phyloP scores from a whole-genome alignment of 2,329 filamentous ascomycete species.

The Rhynchosporium graminicola region DNA sequence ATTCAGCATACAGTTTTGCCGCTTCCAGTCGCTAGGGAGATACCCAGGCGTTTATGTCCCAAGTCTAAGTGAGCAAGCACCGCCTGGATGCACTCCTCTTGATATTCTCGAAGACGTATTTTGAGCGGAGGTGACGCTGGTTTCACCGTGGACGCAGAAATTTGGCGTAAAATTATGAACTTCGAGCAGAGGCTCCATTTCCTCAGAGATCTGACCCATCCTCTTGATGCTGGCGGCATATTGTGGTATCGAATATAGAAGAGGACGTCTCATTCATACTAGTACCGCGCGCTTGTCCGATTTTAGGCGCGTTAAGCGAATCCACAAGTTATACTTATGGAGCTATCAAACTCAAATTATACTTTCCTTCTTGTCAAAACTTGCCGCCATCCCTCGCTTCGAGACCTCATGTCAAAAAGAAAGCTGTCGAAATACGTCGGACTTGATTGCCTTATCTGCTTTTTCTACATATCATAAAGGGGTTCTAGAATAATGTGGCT shows the following conservation, averaged over 20 bases:
- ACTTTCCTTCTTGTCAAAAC: slow-evolving; percentile 3
- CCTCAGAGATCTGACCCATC: slow-evolving; percentile 26
- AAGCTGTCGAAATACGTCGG: no score
- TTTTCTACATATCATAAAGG: no score
- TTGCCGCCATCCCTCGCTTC: not conserved
- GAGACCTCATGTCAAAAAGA: not conserved
- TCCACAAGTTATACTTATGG: slow-evolving; percentile 12
- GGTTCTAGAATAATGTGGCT: slow-evolving; percentile 24
- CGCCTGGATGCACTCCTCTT: slow-evolving; percentile 87
- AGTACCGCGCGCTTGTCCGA: not conserved
- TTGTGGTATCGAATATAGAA: slow-evolving; percentile 12
- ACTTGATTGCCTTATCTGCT: no score
- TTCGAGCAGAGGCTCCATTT: slow-evolving; percentile 23
- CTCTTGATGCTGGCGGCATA: slow-evolving; percentile 40
- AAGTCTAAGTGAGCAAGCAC: slow-evolving; percentile 68
- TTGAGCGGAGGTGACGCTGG: slow-evolving; percentile 23
- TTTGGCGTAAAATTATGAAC: slow-evolving; percentile 16
- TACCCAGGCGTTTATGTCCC: slow-evolving; percentile 77
- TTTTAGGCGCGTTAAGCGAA: slow-evolving; percentile 19
- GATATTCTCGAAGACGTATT: slow-evolving; percentile 75
- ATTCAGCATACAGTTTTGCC: slow-evolving; percentile 73
- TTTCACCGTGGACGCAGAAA: slow-evolving; percentile 21
- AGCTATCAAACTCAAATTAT: not conserved
- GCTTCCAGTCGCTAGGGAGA: slow-evolving; percentile 84
- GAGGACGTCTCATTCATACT: not conserved